A percentile compares a stretch with the other conserved stretches of the same genome.
These are phyloP conservation scores for Melaleuca quinquenervia DNA, from an alignment of 345 rosid species.

Conservation along the genomic window DNA sequence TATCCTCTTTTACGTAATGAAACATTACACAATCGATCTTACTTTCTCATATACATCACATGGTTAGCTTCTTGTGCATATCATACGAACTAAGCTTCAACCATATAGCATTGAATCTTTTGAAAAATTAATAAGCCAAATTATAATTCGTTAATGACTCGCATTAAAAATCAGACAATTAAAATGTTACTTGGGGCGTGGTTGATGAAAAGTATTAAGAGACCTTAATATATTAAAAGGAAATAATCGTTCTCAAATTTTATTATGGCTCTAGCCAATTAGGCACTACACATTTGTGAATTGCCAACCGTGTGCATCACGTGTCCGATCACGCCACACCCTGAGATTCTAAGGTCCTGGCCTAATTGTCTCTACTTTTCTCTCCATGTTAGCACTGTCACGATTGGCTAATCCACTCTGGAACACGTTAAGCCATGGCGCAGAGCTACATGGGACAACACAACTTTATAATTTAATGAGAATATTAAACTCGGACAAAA, in stretches of 20 bases:
- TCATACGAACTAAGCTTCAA: neutral
- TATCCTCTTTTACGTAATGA: neutral
- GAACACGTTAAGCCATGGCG: neutral
- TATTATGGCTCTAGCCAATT: neutral
- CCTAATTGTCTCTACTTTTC: fast-evolving
- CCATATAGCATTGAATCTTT: neutral
- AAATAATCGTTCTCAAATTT: neutral
- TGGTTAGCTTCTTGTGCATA: neutral
- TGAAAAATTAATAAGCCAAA: neutral
- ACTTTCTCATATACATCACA: neutral
- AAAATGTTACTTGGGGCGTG: neutral
- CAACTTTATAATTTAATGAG: neutral
- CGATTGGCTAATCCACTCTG: neutral
- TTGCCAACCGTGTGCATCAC: neutral
- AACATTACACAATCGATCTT: neutral
- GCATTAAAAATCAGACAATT: neutral
- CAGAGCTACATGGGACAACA: fast-evolving
- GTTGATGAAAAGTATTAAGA: neutral
- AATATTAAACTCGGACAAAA: neutral
- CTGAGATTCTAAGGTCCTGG: neutral
- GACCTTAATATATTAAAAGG: neutral
- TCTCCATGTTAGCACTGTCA: neutral
- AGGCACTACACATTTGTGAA: neutral
- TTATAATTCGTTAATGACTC: neutral
- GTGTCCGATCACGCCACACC: neutral